Base-by-base conservation (phyloP, 2,329 filamentous ascomycete species). In the Nothomitra cinnamomea region DNA sequence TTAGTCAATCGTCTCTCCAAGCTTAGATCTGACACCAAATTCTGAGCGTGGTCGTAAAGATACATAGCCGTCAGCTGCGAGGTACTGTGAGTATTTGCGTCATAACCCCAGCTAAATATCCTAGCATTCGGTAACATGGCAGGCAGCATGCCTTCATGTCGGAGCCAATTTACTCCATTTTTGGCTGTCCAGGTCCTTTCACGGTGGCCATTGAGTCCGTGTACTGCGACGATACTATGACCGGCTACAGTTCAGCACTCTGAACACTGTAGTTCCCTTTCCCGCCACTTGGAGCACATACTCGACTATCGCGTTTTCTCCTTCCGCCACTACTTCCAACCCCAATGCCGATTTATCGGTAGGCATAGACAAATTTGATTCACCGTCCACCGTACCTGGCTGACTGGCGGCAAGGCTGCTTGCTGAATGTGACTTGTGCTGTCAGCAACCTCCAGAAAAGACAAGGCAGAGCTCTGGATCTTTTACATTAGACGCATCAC, bases 101-200 rank as follows among this genome's bases (percentile, higher is more conserved):
- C 60, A 55, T 69, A 69, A 25, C 66, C 66, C 54, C 61, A 69
- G 28, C 56, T 61, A 36, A 67, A 57, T 7, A 68, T 62, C 38
- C 67, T 60, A 28, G 64, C 61, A 42, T 61, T 60, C 3, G 60
- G 59, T 15, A 68, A 50, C 41, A 65, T 60, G 2, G 56, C 17
- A 1, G 63, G 63, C 2, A 66, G 53, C 28, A 64, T 35, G 25
- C 15, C 8, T 12, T 12, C 56, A 50, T 65, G 61, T n/a, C 60
- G 57, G n/a, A 61, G 60, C 64, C 62, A 65, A 25, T 59, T 51
- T 1, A 56, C 35, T 17, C 55, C 53, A 36, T 57, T 60, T 3
- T 56, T 53, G 1, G 59, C 57, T 3, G 57, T 62, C 62, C 62
- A 64, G 19, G 62, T 62, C 19, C 52, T 54, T 2, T 57, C 28